Conservation (phyloP, 768 basidiomycete genomes). For the Boletus edulis region DNA sequence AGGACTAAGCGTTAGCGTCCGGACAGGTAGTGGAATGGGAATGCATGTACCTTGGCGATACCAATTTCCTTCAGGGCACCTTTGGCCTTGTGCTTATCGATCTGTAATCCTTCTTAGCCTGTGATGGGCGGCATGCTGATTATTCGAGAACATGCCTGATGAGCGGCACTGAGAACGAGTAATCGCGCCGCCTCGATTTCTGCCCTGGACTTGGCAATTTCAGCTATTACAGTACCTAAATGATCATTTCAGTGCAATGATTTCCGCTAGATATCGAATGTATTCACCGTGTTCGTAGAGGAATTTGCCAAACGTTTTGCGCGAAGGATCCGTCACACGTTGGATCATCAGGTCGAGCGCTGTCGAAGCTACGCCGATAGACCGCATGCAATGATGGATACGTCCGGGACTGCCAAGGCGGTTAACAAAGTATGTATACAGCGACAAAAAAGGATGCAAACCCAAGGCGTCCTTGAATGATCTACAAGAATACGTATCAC, state of each 20-base stretch:
- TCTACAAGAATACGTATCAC: constrained; percentile 38
- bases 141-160: constrained; percentile 50
- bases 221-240: constrained; percentile 80
- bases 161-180: constrained; percentile 88
- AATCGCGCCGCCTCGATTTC: constrained; percentile 89
- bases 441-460: constrained; percentile 30
- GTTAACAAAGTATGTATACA: not conserved
- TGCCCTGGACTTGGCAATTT: constrained; percentile 89
- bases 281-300: constrained; percentile 83
- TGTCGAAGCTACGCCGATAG: constrained; percentile 82
- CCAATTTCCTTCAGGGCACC: constrained; percentile 97
- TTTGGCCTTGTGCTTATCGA: constrained; percentile 89
- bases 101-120: constrained; percentile 42
- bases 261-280: not conserved
- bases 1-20: not conserved
- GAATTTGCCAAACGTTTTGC: constrained; percentile 93
- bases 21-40: not conserved
- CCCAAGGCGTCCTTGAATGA: constrained; percentile 96
- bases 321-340: constrained; percentile 86
- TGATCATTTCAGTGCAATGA: not conserved
- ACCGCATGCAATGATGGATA: constrained; percentile 97
- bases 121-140: not conserved
- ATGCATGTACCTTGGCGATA: constrained; percentile 77
- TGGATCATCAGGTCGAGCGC: constrained; percentile 87
- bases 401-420: constrained; percentile 71